phyloP scores from a whole-genome alignment of 2,329 filamentous ascomycete genomes.

The Cercospora sp. region DNA sequence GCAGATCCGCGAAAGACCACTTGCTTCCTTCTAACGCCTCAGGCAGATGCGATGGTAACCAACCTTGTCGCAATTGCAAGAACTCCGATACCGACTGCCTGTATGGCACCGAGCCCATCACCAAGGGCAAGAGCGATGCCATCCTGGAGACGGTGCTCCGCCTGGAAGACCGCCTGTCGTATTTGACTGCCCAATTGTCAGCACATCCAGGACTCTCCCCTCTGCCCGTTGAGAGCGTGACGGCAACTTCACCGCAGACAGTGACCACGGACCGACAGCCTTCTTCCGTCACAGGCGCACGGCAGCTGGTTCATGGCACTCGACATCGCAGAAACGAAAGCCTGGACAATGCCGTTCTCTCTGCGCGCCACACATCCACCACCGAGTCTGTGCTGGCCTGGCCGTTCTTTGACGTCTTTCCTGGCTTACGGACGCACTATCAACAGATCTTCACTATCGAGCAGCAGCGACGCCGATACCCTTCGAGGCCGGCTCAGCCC shows the following conservation, averaged over 20 bases:
- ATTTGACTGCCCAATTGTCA: slow-evolving; percentile 9
- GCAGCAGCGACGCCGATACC: slow-evolving; percentile 14
- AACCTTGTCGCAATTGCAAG: slow-evolving; percentile 17
- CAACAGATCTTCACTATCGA: slow-evolving; percentile 20
- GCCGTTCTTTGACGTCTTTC: slow-evolving; percentile 18
- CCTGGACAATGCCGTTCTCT: slow-evolving; percentile 19
- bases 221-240: neutral
- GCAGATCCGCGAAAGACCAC: neutral
- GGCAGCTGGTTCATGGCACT: slow-evolving; percentile 15
- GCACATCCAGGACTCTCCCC: neutral
- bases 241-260: slow-evolving; percentile 9
- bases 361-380: slow-evolving; percentile 19
- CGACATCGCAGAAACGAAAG: slow-evolving; percentile 16
- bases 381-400: slow-evolving; percentile 20
- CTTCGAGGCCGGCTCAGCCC: neutral
- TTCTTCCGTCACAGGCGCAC: slow-evolving; percentile 16
- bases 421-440: slow-evolving; percentile 12
- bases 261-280: slow-evolving; percentile 12
- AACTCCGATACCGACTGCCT: slow-evolving; percentile 10
- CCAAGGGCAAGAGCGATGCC: slow-evolving; percentile 21
- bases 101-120: slow-evolving; percentile 18
- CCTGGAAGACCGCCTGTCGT: slow-evolving; percentile 13
- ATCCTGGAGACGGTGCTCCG: slow-evolving; percentile 18
- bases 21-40: neutral
- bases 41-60: slow-evolving; percentile 16